A percentile compares a stretch with the other conserved stretches of the same genome.
phyloP scores from a whole-genome alignment of 148 eudicot species.

The Mesembryanthemum crystallinum region DNA sequence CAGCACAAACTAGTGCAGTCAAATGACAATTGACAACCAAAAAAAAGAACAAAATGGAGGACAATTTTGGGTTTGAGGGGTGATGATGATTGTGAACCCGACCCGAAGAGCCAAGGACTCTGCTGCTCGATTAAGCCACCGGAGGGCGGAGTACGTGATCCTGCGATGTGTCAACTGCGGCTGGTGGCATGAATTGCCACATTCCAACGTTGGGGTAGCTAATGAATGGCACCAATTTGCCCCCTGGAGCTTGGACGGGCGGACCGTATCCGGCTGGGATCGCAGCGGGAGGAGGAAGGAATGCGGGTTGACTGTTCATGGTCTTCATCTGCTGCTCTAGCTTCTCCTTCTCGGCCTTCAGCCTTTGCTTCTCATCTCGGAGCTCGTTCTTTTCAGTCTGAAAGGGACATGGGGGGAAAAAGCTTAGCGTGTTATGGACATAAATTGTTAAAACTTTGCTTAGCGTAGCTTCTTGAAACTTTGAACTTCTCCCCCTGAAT shows the following conservation, averaged over 20 bases:
- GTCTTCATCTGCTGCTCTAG: slow-evolving; percentile 62
- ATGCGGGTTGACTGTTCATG: slow-evolving; percentile 51
- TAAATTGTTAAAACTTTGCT: neutral
- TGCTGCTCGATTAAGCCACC: slow-evolving; percentile 44
- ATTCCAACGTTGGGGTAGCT: slow-evolving; percentile 75
- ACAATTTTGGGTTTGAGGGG: neutral
- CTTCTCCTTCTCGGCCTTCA: slow-evolving; percentile 70
- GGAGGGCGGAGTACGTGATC: slow-evolving; percentile 77
- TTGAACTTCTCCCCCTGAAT: too few species aligned
- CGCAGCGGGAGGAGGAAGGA: slow-evolving; percentile 46
- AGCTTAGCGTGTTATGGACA: neutral
- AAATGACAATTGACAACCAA: slow-evolving; percentile 17
- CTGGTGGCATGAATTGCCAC: slow-evolving; percentile 91
- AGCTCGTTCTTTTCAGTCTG: slow-evolving; percentile 73
- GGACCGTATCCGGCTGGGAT: slow-evolving; percentile 57
- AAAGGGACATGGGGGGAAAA: neutral
- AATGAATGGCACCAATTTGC: slow-evolving; percentile 57
- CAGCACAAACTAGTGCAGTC: slow-evolving; percentile 30
- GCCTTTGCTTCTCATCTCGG: slow-evolving; percentile 78
- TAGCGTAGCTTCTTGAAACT: too few species aligned
- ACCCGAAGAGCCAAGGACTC: neutral
- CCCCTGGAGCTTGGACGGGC: slow-evolving; percentile 52
- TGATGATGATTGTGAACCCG: slow-evolving; percentile 7
- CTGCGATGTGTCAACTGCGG: slow-evolving; percentile 73
- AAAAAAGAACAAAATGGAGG: slow-evolving; percentile 15